phyloP scores from a whole-genome alignment of 1,139 yeast genomes.

The Pneumocystis canis region DNA sequence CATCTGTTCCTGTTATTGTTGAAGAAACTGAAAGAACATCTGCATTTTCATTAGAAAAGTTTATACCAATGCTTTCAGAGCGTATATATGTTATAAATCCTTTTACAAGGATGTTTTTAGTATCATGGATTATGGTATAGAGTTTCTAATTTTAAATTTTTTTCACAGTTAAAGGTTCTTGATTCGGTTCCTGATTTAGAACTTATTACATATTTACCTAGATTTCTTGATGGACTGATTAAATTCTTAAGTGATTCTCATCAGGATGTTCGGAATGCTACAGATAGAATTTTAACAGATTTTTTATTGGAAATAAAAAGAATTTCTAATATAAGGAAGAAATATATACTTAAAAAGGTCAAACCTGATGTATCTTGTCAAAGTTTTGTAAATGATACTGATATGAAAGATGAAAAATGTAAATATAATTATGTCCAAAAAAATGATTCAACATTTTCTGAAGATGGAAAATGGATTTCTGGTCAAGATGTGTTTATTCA shows the following conservation, averaged over 20 bases:
- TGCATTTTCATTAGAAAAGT: conserved; percentile 75
- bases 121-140: conserved; percentile 25
- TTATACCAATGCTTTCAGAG: conserved; percentile 79
- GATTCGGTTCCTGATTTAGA: conserved; percentile 90
- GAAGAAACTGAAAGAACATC: conserved; percentile 21
- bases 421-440: background rate
- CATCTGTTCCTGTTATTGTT: conserved; percentile 17
- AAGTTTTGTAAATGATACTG: background rate
- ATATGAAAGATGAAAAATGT: conserved; percentile 1
- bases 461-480: conserved; percentile 4
- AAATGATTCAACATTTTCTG: conserved; percentile 6
- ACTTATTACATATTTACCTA: conserved; percentile 72
- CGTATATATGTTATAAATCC: conserved; percentile 88
- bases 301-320: conserved; percentile 69
- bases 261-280: conserved; percentile 74
- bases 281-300: conserved; percentile 60
- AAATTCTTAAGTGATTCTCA: conserved; percentile 72
- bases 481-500: conserved; percentile 54
- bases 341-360: conserved; percentile 9
- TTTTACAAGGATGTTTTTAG: conserved; percentile 41
- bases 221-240: conserved; percentile 73
- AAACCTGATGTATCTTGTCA: conserved; percentile 1
- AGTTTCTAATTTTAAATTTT: conserved; percentile 32
- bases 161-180: conserved; percentile 80
- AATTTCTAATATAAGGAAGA: conserved; percentile 51